Conservation (phyloP, 257 asterid genomes). For the Solanum chmielewskii region DNA sequence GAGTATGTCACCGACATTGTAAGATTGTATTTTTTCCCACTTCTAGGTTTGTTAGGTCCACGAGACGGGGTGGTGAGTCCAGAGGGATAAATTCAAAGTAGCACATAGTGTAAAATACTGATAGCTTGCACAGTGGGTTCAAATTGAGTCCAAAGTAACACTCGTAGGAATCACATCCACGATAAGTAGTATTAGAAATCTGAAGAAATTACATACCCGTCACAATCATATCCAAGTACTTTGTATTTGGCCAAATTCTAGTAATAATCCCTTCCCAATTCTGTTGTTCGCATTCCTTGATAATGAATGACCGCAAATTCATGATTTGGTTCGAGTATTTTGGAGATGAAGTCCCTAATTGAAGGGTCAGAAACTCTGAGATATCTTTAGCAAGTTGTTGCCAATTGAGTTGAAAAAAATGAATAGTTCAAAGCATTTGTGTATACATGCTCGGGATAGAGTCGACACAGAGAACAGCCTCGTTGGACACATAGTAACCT, state of each 20-base stretch:
- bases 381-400: conserved; percentile 44
- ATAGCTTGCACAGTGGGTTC: conserved; percentile 49
- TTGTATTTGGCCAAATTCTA: conserved; percentile 69
- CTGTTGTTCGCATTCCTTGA: conserved; percentile 40
- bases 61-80: conserved; percentile 32
- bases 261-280: conserved; percentile 59
- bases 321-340: conserved; percentile 28
- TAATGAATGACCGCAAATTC: conserved; percentile 30
- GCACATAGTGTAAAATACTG: conserved; percentile 62
- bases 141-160: conserved; percentile 65
- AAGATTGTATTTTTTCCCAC: conserved; percentile 67
- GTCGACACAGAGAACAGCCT: conserved; percentile 57
- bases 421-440: conserved; percentile 72
- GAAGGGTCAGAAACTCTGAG: conserved; percentile 19
- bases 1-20: conserved; percentile 73
- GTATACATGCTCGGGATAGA: conserved; percentile 60
- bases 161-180: conserved; percentile 13
- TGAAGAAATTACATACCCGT: neutral
- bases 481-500: conserved; percentile 52
- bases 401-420: conserved; percentile 68
- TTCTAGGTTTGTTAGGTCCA: conserved; percentile 51
- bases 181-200: neutral
- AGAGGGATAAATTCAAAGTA: conserved; percentile 68
- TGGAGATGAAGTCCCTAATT: conserved; percentile 14
- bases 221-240: conserved; percentile 28